Base-by-base conservation (phyloP, 345 rosid genomes). In the Salix viminalis region DNA sequence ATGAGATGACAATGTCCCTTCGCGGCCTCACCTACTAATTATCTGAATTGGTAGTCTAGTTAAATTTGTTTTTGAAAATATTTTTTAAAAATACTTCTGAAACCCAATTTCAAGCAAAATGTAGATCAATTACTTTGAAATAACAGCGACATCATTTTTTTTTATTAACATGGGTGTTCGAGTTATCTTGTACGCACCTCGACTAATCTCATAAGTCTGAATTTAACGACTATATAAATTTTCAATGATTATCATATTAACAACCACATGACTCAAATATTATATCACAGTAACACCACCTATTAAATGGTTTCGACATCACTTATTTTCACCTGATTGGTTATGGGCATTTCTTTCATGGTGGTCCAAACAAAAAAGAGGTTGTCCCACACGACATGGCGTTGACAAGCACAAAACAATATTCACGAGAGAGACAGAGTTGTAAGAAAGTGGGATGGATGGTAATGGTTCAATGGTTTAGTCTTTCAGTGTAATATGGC, bases 131-230 rank as follows among this genome's bases (percentile, higher is more conserved):
- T n/a, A 42, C 13, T 69, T 69, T 2, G 7, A 65, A 16, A 32
- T 34, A 15, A 32, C 23, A 0, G 2, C 0, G 44, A 46, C 0
- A 4, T 46, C 18, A 46, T 1, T 14, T 13, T 30, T 30, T 65
- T 34, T 34, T 32, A 32, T 32, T 32, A 32, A 32, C 1, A 32
- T 32, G 1, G 0, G 1, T 34, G 1, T 34, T 1, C 37, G 37
- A 1, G 36, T 0, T 0, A 34, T 4, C 1, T 4, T 34, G 1
- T 0, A 6, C 0, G 36, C 6, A 34, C 5, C 1, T 34, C 1
- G 5, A 5, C 37, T 34, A 34, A 34, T 34, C 7, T 1, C 37
- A 4, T 0, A 0, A 34, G 0, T 1, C 37, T 34, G 7, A 34
- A 34, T 5, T 34, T 34, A 5, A 34, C 1, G 1, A 34, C 0